phyloP scores from a whole-genome alignment of 108 stramenopile genomes.

The Fragilaria radians region DNA sequence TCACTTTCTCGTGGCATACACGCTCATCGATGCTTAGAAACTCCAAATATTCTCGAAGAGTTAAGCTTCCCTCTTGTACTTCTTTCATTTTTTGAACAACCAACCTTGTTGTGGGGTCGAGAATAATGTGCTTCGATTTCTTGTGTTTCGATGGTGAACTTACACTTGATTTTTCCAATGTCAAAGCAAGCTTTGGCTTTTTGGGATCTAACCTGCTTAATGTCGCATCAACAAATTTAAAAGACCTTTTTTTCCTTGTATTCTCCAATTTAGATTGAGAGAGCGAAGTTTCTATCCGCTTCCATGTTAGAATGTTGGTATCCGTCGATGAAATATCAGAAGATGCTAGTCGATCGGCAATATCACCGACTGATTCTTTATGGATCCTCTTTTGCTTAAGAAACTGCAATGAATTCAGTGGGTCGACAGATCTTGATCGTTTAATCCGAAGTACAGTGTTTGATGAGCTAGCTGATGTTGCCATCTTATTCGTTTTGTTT shows the following conservation, averaged over 20 bases:
- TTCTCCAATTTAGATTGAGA: background rate
- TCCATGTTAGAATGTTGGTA: background rate
- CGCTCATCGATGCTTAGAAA: constrained; percentile 23
- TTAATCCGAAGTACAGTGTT: constrained; percentile 3
- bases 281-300: background rate
- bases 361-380: background rate
- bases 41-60: constrained; percentile 20
- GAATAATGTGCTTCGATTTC: background rate
- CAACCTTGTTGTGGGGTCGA: constrained; percentile 3
- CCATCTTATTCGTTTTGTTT: too few species aligned
- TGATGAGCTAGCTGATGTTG: background rate
- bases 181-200: background rate
- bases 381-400: background rate
- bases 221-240: background rate
- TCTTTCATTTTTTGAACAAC: constrained; percentile 14
- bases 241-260: background rate
- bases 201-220: background rate
- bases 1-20: background rate
- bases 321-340: background rate
- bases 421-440: constrained; percentile 3
- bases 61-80: constrained; percentile 16
- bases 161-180: background rate
- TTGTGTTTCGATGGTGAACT: background rate
- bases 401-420: background rate
- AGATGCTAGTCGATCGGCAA: background rate